phyloP scores from a whole-genome alignment of 495 filamentous ascomycete species.

The Hypoxylon fragiforme region DNA sequence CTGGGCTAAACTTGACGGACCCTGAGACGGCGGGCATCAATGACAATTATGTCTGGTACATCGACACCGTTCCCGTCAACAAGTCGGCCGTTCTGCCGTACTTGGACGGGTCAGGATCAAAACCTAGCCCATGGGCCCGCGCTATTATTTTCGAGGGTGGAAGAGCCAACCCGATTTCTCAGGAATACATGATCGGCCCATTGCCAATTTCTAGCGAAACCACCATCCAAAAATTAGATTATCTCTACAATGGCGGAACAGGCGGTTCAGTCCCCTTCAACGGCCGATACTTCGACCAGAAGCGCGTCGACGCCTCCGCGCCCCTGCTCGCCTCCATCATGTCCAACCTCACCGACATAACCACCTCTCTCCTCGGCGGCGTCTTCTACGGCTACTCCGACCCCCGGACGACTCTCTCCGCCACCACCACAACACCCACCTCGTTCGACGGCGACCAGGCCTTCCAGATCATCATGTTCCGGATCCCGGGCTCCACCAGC shows the following conservation, averaged over 20 bases:
- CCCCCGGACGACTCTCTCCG: conserved; percentile 34
- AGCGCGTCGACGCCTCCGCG: conserved; percentile 30
- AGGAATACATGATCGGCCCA: conserved; percentile 56
- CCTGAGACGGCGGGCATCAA: conserved; percentile 29
- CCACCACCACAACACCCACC: conserved; percentile 33
- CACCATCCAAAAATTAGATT: conserved; percentile 46
- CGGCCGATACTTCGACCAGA: conserved; percentile 40
- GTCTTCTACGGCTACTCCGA: conserved; percentile 40
- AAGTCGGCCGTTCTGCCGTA: conserved; percentile 55
- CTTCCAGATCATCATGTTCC: conserved; percentile 39
- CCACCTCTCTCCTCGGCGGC: conserved; percentile 37
- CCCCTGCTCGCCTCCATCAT: conserved; percentile 38
- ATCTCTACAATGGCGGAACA: conserved; percentile 47
- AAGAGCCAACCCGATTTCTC: conserved; percentile 47
- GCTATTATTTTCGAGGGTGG: conserved; percentile 51
- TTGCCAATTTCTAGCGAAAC: conserved; percentile 48
- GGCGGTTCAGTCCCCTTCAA: conserved; percentile 42
- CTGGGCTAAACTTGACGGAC: conserved; percentile 38
- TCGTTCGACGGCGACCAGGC: conserved; percentile 41
- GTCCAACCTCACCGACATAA: conserved; percentile 43
- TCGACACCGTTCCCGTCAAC: conserved; percentile 58
- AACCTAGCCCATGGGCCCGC: conserved; percentile 53
- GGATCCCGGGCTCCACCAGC: conserved; percentile 38
- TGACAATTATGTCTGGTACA: conserved; percentile 43
- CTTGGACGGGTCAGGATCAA: conserved; percentile 43